A percentile compares a stretch with the other conserved stretches of the same genome.
Conservation (phyloP, 2,329 filamentous ascomycete species). For the Sclerotiophoma versabilis region DNA sequence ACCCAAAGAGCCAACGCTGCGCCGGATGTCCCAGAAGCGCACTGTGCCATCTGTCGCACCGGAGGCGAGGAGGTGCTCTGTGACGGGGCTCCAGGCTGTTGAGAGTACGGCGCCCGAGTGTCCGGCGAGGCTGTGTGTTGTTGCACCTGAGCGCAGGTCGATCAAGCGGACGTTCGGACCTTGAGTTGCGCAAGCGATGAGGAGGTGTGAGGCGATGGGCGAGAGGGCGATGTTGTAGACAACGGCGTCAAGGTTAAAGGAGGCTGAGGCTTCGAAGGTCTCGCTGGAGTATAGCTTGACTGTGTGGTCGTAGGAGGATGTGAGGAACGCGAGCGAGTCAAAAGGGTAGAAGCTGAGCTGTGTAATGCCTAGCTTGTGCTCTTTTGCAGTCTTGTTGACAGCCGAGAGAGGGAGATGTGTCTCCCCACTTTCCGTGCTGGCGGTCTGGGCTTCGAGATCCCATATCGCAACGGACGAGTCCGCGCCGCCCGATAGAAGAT, state of each 20-base stretch:
- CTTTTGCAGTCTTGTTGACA: slow-evolving; percentile 39
- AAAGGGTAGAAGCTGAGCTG: slow-evolving; percentile 81
- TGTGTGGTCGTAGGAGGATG: slow-evolving; percentile 78
- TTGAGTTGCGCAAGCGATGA: slow-evolving; percentile 89
- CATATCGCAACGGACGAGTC: slow-evolving; percentile 86
- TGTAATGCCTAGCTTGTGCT: slow-evolving; percentile 75
- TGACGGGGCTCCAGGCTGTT: slow-evolving; percentile 80
- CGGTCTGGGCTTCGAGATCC: slow-evolving; percentile 70
- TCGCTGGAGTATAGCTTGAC: slow-evolving; percentile 78
- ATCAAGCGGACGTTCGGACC: slow-evolving; percentile 84
- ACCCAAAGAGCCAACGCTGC: slow-evolving; percentile 77
- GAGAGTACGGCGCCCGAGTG: slow-evolving; percentile 64
- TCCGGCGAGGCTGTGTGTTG: slow-evolving; percentile 60
- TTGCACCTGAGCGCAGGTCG: slow-evolving; percentile 82
- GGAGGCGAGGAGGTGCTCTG: slow-evolving; percentile 81
- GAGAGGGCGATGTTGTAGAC: slow-evolving; percentile 82
- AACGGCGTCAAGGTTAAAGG: slow-evolving; percentile 72
- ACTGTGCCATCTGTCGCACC: slow-evolving; percentile 85
- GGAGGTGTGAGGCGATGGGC: slow-evolving; percentile 72
- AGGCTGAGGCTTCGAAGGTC: slow-evolving; percentile 65
- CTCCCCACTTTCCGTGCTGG: slow-evolving; percentile 23
- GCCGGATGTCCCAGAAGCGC: slow-evolving; percentile 85
- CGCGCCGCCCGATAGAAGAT: slow-evolving; percentile 83
- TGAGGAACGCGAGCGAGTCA: slow-evolving; percentile 76
- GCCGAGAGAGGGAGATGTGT: slow-evolving; percentile 37